Percentiles rank a stretch among this genome's conserved stretches.
phyloP scores from a whole-genome alignment of 1,284 basidiomycete species.

The Pterulicium gracile region DNA sequence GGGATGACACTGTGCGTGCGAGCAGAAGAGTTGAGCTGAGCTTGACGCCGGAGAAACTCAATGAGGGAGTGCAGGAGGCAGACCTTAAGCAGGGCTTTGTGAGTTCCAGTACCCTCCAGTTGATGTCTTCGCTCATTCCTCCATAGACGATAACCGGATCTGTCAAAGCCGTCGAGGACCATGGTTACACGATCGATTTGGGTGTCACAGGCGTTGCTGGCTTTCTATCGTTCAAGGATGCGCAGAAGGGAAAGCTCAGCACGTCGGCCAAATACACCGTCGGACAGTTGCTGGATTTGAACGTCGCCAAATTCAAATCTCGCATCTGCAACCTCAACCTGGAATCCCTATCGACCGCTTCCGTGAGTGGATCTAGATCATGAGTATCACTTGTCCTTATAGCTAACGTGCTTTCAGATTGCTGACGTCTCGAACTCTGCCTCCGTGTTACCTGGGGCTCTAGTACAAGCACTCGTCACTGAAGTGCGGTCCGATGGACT shows the following conservation, averaged over 20 bases:
- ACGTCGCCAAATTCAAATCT: conserved; percentile 54
- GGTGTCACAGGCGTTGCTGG: conserved; percentile 70
- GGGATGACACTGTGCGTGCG: conserved; percentile 56
- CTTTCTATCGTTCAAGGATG: conserved; percentile 69
- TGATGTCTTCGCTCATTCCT: conserved; percentile 6
- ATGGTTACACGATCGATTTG: conserved; percentile 86
- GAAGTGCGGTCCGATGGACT: conserved; percentile 72
- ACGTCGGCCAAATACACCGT: conserved; percentile 32
- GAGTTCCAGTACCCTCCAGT: conserved; percentile 11
- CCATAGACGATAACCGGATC: conserved; percentile 62
- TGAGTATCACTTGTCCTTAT: background rate
- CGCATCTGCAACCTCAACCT: conserved; percentile 51
- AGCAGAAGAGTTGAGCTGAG: conserved; percentile 83
- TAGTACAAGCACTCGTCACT: conserved; percentile 83
- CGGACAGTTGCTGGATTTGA: conserved; percentile 59
- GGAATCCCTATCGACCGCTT: conserved; percentile 32
- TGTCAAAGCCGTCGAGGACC: conserved; percentile 85
- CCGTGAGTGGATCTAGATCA: conserved; percentile 30
- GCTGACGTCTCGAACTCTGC: conserved; percentile 71
- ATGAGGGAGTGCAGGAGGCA: conserved; percentile 67
- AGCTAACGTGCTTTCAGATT: conserved; percentile 26
- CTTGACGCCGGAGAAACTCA: conserved; percentile 79
- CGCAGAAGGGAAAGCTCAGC: conserved; percentile 23
- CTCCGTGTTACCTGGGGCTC: conserved; percentile 79
- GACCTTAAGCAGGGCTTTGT: conserved; percentile 77